Evolutionary conservation across 345 rosid species (phyloP).

Genomic region (Gossypium mustelinum): DNA sequence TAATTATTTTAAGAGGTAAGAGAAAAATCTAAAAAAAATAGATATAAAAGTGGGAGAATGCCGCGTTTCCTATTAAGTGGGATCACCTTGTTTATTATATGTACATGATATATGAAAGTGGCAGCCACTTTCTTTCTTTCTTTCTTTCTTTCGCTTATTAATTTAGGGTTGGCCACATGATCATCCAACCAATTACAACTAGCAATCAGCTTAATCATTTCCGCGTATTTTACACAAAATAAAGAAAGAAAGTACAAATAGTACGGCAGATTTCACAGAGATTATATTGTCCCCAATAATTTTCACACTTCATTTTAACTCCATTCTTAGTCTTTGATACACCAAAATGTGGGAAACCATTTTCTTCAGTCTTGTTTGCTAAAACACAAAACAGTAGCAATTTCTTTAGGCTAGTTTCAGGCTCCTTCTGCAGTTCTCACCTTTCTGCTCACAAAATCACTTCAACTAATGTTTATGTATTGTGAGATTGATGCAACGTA

Average conservation of each 20-base stretch:
- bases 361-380: too few species aligned
- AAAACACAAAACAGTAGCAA: too few species aligned
- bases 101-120: background rate
- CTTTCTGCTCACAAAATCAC: too few species aligned
- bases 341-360: too few species aligned
- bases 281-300: background rate
- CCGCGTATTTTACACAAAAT: background rate
- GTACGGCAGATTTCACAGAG: background rate
- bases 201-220: background rate
- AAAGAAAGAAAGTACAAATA: background rate
- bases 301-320: too few species aligned
- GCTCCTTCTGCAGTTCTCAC: too few species aligned
- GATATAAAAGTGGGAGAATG: background rate
- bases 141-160: background rate
- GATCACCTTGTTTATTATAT: background rate
- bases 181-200: background rate
- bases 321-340: too few species aligned
- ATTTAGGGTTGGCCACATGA: background rate
- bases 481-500: too few species aligned
- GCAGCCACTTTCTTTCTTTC: background rate
- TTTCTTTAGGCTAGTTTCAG: too few species aligned
- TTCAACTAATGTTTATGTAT: too few species aligned
- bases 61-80: constrained; percentile 9
- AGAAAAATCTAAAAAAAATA: too few species aligned
- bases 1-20: too few species aligned